Base-by-base conservation (phyloP, 176 grass and related monocot genomes). In the Eragrostis curvula region DNA sequence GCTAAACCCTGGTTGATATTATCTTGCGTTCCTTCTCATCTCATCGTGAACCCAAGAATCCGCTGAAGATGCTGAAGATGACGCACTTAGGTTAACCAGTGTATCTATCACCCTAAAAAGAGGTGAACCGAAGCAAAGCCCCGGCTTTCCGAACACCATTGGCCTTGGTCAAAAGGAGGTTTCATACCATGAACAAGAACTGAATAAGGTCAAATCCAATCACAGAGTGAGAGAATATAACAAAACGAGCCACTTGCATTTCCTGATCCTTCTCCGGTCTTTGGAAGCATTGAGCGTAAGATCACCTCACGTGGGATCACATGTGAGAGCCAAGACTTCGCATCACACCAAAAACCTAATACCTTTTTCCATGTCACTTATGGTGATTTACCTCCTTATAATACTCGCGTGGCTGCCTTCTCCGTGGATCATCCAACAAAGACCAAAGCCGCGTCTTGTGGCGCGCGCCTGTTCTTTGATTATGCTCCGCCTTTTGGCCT, bases 251-350 rank as follows among this genome's bases (percentile, higher is more conserved):
- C 45, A 27, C 60, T 68, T 32, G 62, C n/a, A 29, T 41, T 32
- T 69, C 44, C 64, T 70, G 64, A 68, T 42, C 12, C 55, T 39
- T 15, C 32, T 11, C 32, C 44, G 61, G 68, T 57, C 24, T 25
- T 66, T 17, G 51, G 50, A 79, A 84, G 50, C 64, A 77, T 17
- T 8, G 44, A 15, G 28, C 32, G 12, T 17, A 68, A 66, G 17
- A 67, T 85, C 56, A 3, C 56, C 73, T 79, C 87, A 90, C 88
- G 84, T 83, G 84, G 84, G 21, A 39, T 83, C 79, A 86, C 84
- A 68, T 79, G 84, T 14, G 8, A n/a, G 45, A 0, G 5, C 58
- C 41, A 18, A 82, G 79, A 85, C 78, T 82, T 80, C 39, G 5
- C 59, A 30, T 1, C 71, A 0, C 75, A 59, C 61, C 17, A 86